Percentiles rank a stretch among this genome's conserved stretches.
phyloP scores from a whole-genome alignment of 225 moss, liverwort and hornwort genomes.

The Thuidium tamariscinum region DNA sequence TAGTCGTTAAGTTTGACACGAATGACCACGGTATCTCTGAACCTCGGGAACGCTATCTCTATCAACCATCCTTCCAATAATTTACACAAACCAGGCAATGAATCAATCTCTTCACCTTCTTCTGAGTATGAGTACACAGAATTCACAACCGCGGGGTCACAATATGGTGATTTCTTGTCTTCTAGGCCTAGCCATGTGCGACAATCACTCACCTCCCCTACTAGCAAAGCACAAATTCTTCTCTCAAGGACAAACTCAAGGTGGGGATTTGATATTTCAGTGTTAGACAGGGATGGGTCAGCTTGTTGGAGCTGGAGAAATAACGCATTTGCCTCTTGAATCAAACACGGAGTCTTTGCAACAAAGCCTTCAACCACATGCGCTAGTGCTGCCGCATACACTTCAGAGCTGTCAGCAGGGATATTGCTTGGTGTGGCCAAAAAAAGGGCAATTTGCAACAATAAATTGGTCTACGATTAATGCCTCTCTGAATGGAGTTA shows the following conservation, averaged over 20 bases:
- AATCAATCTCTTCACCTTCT: slow-evolving; percentile 48
- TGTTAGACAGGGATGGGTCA: slow-evolving; percentile 18
- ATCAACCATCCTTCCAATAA: slow-evolving; percentile 89
- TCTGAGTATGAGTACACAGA: slow-evolving; percentile 77
- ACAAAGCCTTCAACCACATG: slow-evolving; percentile 77
- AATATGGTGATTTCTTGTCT: slow-evolving; percentile 57
- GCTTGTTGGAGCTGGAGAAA: slow-evolving; percentile 83
- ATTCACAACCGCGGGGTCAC: slow-evolving; percentile 70
- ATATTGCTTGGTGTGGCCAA: slow-evolving; percentile 82
- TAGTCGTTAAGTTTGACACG: slow-evolving; percentile 73
- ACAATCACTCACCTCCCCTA: slow-evolving; percentile 86
- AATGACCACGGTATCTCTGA: slow-evolving; percentile 56
- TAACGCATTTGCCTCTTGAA: slow-evolving; percentile 88
- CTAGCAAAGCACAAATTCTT: slow-evolving; percentile 78
- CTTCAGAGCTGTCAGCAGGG: slow-evolving; percentile 90
- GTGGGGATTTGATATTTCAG: slow-evolving; percentile 20
- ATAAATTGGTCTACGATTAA: not conserved
- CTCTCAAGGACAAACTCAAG: slow-evolving; percentile 71
- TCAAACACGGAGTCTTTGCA: slow-evolving; percentile 56
- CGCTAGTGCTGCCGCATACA: slow-evolving; percentile 78
- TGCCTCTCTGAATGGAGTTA: not conserved
- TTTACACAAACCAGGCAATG: slow-evolving; percentile 87
- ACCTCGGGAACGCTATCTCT: slow-evolving; percentile 81
- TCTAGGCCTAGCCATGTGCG: slow-evolving; percentile 77
- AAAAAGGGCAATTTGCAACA: slow-evolving; percentile 58